Evolutionary conservation across 495 filamentous ascomycete species (phyloP).

Genomic region (Annulohypoxylon maeteangense): DNA sequence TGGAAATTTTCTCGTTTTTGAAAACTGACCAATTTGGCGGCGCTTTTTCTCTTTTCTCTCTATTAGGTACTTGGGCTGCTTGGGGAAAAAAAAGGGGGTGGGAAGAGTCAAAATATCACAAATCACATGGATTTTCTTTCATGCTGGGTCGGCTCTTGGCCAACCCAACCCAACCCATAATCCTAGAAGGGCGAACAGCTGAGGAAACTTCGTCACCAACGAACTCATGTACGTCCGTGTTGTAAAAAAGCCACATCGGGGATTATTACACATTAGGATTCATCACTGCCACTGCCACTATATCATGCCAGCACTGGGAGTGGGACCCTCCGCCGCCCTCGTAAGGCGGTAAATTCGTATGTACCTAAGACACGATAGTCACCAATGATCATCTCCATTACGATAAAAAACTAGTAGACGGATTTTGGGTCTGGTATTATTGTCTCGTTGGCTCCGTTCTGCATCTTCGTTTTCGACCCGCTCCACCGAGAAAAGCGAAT

Average conservation of each 20-base stretch:
- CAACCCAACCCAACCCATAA: background rate
- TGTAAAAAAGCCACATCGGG: slow-evolving; percentile 4
- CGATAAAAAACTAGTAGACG: slow-evolving; percentile 38
- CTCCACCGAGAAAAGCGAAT: slow-evolving; percentile 16
- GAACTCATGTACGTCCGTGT: background rate
- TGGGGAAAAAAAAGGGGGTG: background rate
- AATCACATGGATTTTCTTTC: slow-evolving; percentile 31
- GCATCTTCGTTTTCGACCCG: slow-evolving; percentile 16
- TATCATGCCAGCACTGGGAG: background rate
- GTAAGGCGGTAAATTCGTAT: slow-evolving; percentile 3
- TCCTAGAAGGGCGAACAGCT: background rate
- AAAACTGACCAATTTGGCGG: background rate
- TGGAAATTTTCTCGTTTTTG: slow-evolving; percentile 28
- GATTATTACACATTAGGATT: slow-evolving; percentile 15
- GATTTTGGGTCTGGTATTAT: slow-evolving; percentile 5
- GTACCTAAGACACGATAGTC: background rate
- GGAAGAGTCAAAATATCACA: background rate
- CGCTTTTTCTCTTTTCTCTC: slow-evolving; percentile 1
- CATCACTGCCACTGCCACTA: slow-evolving; percentile 18
- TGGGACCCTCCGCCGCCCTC: background rate
- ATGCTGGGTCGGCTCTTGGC: slow-evolving; percentile 20
- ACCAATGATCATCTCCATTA: slow-evolving; percentile 21
- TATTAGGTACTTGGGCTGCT: background rate
- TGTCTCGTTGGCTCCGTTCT: slow-evolving; percentile 8
- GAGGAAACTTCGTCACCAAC: background rate